A percentile compares a stretch with the other conserved stretches of the same genome.
These are phyloP conservation scores for Orbilia blumenaviensis DNA, from an alignment of 2,329 filamentous ascomycete genomes.

Conservation along the genomic window DNA sequence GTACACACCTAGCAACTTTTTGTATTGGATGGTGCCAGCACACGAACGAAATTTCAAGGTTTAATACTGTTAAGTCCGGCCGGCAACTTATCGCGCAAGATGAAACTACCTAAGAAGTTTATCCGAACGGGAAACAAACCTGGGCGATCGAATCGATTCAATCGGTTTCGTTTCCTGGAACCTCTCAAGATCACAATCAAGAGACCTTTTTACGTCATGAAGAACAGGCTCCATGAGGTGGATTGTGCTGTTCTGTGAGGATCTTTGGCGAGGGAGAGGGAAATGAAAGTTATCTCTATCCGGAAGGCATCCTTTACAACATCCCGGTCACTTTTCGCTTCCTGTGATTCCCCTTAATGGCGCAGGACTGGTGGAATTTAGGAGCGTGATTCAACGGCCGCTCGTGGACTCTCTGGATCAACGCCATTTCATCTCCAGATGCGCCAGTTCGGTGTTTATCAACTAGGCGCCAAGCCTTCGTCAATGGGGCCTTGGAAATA, in stretches of 20 bases:
- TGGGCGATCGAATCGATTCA: conserved; percentile 6
- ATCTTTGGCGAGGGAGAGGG: conserved; percentile 17
- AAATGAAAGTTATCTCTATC: conserved; percentile 30
- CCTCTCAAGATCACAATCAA: conserved; percentile 13
- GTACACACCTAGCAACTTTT: neutral
- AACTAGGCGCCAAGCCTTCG: conserved; percentile 8
- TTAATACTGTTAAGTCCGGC: conserved; percentile 25
- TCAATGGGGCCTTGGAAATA: neutral
- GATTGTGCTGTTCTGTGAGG: neutral
- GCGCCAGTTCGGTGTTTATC: neutral
- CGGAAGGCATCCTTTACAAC: conserved; percentile 15
- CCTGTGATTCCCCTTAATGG: conserved; percentile 28
- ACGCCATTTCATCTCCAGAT: conserved; percentile 35
- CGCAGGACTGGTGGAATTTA: conserved; percentile 7
- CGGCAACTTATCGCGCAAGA: conserved; percentile 41
- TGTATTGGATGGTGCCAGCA: neutral
- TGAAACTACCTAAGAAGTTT: conserved; percentile 36
- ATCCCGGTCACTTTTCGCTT: neutral
- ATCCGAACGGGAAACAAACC: conserved; percentile 40
- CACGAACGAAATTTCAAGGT: neutral
- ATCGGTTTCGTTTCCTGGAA: conserved; percentile 17
- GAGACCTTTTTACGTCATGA: conserved; percentile 29
- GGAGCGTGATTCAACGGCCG: conserved; percentile 25
- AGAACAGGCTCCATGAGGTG: neutral
- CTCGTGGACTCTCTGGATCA: conserved; percentile 22